A percentile compares a stretch with the other conserved stretches of the same genome.
These are phyloP conservation scores for Malus orientalis DNA, from an alignment of 306 rosid species.

Conservation along the genomic window DNA sequence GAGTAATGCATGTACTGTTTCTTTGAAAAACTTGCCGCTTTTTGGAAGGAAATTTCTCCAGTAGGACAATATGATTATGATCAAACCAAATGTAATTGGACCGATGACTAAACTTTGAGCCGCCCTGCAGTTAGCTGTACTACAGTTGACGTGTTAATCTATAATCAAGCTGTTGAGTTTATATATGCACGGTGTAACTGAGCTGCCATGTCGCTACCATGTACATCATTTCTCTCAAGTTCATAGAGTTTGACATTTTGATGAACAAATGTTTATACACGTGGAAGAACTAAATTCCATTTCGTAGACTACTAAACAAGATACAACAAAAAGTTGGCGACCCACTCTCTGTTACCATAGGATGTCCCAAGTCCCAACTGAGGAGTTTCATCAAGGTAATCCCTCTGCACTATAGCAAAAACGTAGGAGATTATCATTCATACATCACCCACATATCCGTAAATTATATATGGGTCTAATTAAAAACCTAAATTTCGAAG, in stretches of 20 bases:
- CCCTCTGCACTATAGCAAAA: no score
- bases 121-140: not conserved
- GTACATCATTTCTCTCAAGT: not conserved
- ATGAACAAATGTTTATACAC: not conserved
- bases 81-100: not conserved
- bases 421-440: no score
- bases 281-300: not conserved
- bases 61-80: not conserved
- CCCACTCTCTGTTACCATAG: no score
- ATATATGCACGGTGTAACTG: not conserved
- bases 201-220: not conserved
- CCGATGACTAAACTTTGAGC: not conserved
- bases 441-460: no score
- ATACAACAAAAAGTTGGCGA: no score
- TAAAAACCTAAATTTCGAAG: no score
- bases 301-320: not conserved
- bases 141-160: not conserved
- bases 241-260: not conserved
- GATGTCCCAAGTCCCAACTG: no score
- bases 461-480: no score
- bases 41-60: not conserved
- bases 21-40: not conserved
- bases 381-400: no score
- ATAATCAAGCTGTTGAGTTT: no score
- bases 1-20: not conserved